Conservation (phyloP, 2,329 filamentous ascomycete species). For the Dryadomyces quercus-mongolicae region DNA sequence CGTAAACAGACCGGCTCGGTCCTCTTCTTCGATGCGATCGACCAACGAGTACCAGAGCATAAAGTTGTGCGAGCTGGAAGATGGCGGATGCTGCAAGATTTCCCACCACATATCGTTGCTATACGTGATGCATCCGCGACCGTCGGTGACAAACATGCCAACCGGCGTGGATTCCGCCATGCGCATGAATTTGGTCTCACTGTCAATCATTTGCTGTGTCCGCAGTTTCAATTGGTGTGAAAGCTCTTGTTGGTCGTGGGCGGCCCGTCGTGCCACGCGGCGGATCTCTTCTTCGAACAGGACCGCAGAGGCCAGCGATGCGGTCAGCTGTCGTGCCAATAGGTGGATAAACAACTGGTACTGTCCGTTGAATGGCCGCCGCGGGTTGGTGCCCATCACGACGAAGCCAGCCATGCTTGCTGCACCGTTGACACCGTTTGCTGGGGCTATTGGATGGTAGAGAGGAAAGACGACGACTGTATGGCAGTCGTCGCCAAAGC, state of each 20-base stretch:
- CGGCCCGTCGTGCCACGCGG: slow-evolving; percentile 60
- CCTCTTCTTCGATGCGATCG: slow-evolving; percentile 56
- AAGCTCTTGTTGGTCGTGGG: slow-evolving; percentile 64
- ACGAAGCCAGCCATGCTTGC: slow-evolving; percentile 59
- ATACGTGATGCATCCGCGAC: slow-evolving; percentile 58
- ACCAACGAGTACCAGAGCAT: slow-evolving; percentile 44
- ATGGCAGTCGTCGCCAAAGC: slow-evolving; percentile 57
- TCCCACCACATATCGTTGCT: slow-evolving; percentile 66
- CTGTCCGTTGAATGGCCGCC: slow-evolving; percentile 68
- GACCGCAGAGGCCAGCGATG: slow-evolving; percentile 69
- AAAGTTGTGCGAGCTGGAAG: neutral
- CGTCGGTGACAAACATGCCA: slow-evolving; percentile 74
- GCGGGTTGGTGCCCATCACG: slow-evolving; percentile 66
- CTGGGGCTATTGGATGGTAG: slow-evolving; percentile 51
- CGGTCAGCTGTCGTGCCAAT: slow-evolving; percentile 62
- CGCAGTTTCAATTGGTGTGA: slow-evolving; percentile 60
- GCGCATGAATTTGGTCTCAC: slow-evolving; percentile 67
- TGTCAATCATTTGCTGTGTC: slow-evolving; percentile 49
- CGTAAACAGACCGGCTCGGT: slow-evolving; percentile 42
- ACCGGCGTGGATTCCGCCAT: slow-evolving; percentile 80
- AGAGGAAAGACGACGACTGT: slow-evolving; percentile 69
- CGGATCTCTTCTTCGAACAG: slow-evolving; percentile 78
- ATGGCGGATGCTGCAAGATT: neutral
- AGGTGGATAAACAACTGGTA: slow-evolving; percentile 69
- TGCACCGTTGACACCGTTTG: neutral